Percentiles rank a stretch among this genome's conserved stretches.
These are phyloP conservation scores for Russula sp. DNA, from an alignment of 768 basidiomycete species.

Conservation along the genomic window DNA sequence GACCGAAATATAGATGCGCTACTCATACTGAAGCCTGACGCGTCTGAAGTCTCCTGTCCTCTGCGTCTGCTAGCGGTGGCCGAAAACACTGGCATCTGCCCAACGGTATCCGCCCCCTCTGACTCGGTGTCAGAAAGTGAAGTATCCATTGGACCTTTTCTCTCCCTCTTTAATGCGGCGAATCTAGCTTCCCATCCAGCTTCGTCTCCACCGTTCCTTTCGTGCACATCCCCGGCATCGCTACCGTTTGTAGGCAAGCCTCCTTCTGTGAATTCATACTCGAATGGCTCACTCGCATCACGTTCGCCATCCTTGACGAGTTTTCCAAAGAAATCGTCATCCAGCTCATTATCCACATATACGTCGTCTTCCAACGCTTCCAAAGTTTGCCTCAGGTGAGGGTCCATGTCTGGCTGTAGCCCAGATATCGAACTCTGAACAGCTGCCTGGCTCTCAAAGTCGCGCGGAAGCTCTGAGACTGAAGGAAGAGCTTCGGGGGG, in stretches of 20 bases:
- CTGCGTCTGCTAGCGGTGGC: conserved; percentile 74
- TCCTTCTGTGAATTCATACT: conserved; percentile 62
- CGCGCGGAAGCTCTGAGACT: conserved; percentile 60
- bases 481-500: conserved; percentile 72
- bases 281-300: conserved; percentile 48
- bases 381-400: conserved; percentile 83
- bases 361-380: conserved; percentile 96
- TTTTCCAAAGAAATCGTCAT: conserved; percentile 71
- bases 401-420: conserved; percentile 94
- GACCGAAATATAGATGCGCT: conserved; percentile 94
- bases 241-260: conserved; percentile 32
- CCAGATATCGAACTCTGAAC: conserved; percentile 80
- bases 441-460: conserved; percentile 68
- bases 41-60: conserved; percentile 70
- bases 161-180: conserved; percentile 62
- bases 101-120: conserved; percentile 77
- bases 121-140: conserved; percentile 44
- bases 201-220: conserved; percentile 30
- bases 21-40: conserved; percentile 95
- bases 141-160: conserved; percentile 21
- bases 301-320: conserved; percentile 68
- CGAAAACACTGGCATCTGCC: conserved; percentile 64
- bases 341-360: conserved; percentile 72
- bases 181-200: conserved; percentile 74
- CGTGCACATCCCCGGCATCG: conserved; percentile 26